phyloP scores from a whole-genome alignment of 2,329 filamentous ascomycete genomes.

The Fusarium luffae region DNA sequence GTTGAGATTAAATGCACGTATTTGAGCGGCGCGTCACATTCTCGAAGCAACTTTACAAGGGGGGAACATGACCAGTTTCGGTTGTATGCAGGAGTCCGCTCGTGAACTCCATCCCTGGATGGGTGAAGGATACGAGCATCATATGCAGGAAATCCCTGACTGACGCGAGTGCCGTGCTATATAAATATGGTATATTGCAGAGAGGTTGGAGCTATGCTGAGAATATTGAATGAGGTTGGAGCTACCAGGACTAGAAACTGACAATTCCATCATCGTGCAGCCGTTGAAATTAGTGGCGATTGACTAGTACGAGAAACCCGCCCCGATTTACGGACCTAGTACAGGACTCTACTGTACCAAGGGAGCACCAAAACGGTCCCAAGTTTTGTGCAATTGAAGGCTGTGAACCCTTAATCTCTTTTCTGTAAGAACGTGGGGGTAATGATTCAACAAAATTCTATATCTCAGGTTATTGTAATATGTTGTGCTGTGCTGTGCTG shows the following conservation, averaged over 20 bases:
- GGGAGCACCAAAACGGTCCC: slow-evolving; percentile 17
- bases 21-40: slow-evolving; percentile 23
- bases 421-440: background rate
- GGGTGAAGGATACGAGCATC: slow-evolving; percentile 6
- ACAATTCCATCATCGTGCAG: slow-evolving; percentile 39
- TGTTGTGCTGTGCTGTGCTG: slow-evolving; percentile 1
- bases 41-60: slow-evolving; percentile 27
- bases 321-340: slow-evolving; percentile 13
- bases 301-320: slow-evolving; percentile 20
- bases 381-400: background rate
- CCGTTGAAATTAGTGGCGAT: slow-evolving; percentile 43
- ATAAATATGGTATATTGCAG: background rate
- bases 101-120: slow-evolving; percentile 10
- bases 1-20: slow-evolving; percentile 30
- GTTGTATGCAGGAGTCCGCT: slow-evolving; percentile 28
- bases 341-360: background rate
- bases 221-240: background rate
- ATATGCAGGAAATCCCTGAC: background rate
- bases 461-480: background rate
- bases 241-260: slow-evolving; percentile 4
- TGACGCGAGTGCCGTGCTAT: background rate
- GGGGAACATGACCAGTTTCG: slow-evolving; percentile 22
- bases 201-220: background rate
- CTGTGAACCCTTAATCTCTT: slow-evolving; percentile 16
- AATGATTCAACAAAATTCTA: background rate